Evolutionary conservation across 176 grass and related monocot species (phyloP), one percentile per base, ranked within the genome.

Genomic region (Areca catechu): DNA sequence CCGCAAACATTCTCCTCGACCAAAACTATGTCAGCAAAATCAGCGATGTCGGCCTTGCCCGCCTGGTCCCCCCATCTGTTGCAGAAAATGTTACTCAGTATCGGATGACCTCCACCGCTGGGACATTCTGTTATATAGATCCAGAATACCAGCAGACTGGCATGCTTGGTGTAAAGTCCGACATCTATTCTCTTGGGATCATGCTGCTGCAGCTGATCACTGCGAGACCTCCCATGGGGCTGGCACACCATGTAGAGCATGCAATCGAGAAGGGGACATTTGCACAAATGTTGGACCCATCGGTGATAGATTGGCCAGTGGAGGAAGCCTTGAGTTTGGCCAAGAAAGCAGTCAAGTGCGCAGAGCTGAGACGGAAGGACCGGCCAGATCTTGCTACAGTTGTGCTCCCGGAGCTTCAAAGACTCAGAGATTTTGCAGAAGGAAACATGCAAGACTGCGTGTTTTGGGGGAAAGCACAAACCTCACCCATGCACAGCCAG

Each of bases 101-200:
- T 7, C 65, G 66, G 1, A 65, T 81, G 71, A 81, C 78, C 50
- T 65, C 79, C 24, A 21, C 79, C 0, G 72, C 66, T 9, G 79
- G 79, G 43, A 82, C 79, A 1, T 82, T 76, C 51, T 82, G 79
- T 49, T 82, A 82, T 62, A 71, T 82, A 27, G 79, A 82, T 27
- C 79, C 79, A 0, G 79, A 82, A 27, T 82, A 82, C 66, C 79
- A 82, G 66, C 57, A 82, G 54, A 76, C 66, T 5, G 72, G 79
- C 30, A 71, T 76, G 79, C 72, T 82, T 20, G 72, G 79, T 22
- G 76, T 66, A 24, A 82, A 65, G 51, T 82, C 79, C 0, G 79
- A 82, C 71, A 27, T 82, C 6, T 82, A 82, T 34, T 82, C 79
- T 1, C 63, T 82, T 6, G 79, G 79, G 2, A 37, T 82, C 16